Percentiles rank a stretch among this genome's conserved stretches.
Evolutionary conservation across 2,329 filamentous ascomycete genomes (phyloP).

Genomic region (Fusarium devonianum): DNA sequence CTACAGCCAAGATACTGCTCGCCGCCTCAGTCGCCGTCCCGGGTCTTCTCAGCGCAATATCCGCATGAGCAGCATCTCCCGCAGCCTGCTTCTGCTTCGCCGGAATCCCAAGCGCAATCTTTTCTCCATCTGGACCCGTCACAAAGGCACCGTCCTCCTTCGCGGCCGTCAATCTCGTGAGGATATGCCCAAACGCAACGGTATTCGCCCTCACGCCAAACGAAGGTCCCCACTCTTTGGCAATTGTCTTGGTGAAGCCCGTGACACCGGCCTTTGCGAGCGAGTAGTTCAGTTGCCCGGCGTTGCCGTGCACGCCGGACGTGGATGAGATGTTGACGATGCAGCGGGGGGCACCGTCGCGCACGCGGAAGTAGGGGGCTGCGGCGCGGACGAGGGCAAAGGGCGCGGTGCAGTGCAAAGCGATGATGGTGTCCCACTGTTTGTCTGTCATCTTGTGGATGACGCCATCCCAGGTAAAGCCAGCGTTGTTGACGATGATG

Average conservation of each 20-base stretch:
- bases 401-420: slow-evolving; percentile 83
- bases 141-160: slow-evolving; percentile 87
- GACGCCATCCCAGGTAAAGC: slow-evolving; percentile 92
- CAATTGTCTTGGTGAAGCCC: slow-evolving; percentile 87
- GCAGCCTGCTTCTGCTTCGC: slow-evolving; percentile 59
- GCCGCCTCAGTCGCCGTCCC: slow-evolving; percentile 84
- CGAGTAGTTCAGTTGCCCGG: slow-evolving; percentile 89
- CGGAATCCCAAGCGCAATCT: slow-evolving; percentile 78
- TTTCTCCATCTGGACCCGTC: slow-evolving; percentile 76
- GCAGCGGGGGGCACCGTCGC: slow-evolving; percentile 78
- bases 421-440: slow-evolving; percentile 89
- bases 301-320: slow-evolving; percentile 83
- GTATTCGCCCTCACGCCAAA: slow-evolving; percentile 87
- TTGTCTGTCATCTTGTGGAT: slow-evolving; percentile 93
- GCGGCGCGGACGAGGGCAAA: slow-evolving; percentile 84
- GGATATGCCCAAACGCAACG: slow-evolving; percentile 82
- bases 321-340: slow-evolving; percentile 88
- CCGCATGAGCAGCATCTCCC: slow-evolving; percentile 58
- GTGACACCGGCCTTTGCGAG: slow-evolving; percentile 84
- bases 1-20: slow-evolving; percentile 76
- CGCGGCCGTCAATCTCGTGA: slow-evolving; percentile 79
- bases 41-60: slow-evolving; percentile 80
- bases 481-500: slow-evolving; percentile 90
- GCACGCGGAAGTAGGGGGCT: slow-evolving; percentile 86
- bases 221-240: slow-evolving; percentile 87